Evolutionary conservation across 2,329 filamentous ascomycete species (phyloP), one percentile per base, ranked within the genome.

Genomic region (Stagonosporopsis tanaceti): DNA sequence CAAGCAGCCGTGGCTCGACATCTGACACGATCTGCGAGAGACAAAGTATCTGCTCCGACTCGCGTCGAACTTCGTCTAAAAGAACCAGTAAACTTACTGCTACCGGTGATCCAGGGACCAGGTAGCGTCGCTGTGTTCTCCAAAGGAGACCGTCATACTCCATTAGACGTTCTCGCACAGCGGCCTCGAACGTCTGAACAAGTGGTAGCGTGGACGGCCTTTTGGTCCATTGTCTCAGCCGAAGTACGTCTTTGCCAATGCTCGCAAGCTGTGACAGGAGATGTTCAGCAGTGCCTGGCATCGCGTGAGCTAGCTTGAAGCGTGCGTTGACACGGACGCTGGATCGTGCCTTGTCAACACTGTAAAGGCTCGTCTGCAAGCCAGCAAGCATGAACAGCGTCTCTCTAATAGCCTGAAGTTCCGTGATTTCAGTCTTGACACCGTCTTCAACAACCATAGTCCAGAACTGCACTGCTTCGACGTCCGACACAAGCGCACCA

Each of bases 361-460:
- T 53, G 67, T 93, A 97, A 1, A 97, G 71, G 1, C 87, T 89
- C 2, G 90, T 94, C 6, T 88, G 84, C 4, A 95, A 79, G 0
- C 93, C 93, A 51, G 87, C 85, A 0, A 98, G 83, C 91, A 97
- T 96, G 67, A 92, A 94, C 0, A 97, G 80, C 0, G 87, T 85
- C 69, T 98, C 93, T 45, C 92, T 86, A 25, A 93, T 79, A 11
- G 88, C 80, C 62, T 93, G 87, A 1, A 90, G 79, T 71, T 97
- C 93, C 0, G 89, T 85, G 6, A 94, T 79, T 15, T 71, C 66
- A 3, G 62, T 47, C 27, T 57, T 72, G 15, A 39, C 45, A 24
- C 59, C 54, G 2, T 65, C 59, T 27, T 66, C 54, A 6, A 57
- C 41, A 1, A 38, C 17, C 14, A 39, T 7, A 8, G 50, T 76